These are phyloP conservation scores for Metschnikowia baotianmanensis DNA, from an alignment of 805 yeast species.

Conservation along the genomic window DNA sequence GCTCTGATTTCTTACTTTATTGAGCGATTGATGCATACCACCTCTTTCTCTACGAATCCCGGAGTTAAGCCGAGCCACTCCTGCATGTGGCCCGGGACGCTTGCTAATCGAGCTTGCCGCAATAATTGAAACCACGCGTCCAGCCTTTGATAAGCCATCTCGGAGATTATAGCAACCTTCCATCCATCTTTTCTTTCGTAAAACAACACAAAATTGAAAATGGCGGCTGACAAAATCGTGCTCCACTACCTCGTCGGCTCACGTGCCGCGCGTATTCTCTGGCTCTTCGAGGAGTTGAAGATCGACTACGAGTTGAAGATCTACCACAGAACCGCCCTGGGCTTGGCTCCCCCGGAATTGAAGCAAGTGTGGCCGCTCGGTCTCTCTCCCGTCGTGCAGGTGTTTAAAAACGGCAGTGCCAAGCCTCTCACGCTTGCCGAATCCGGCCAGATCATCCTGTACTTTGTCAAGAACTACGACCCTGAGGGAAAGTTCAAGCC, in stretches of 20 bases:
- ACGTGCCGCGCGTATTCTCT: conserved; percentile 37
- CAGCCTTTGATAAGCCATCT: too few species aligned
- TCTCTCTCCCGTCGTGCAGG: conserved; percentile 30
- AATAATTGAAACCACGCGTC: too few species aligned
- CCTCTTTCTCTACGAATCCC: too few species aligned
- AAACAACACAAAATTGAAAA: background rate
- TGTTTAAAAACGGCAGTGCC: conserved; percentile 12
- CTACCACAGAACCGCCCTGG: conserved; percentile 25
- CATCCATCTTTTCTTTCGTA: too few species aligned
- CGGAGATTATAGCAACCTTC: too few species aligned
- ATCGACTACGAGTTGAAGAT: conserved; percentile 33
- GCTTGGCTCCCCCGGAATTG: conserved; percentile 36
- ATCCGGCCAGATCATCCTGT: conserved; percentile 56
- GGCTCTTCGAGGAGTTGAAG: conserved; percentile 37
- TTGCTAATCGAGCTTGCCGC: too few species aligned
- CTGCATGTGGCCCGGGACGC: too few species aligned
- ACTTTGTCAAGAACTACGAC: conserved; percentile 52
- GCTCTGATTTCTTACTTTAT: too few species aligned
- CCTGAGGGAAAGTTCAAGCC: conserved; percentile 37
- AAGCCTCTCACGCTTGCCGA: conserved; percentile 45
- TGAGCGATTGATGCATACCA: too few species aligned
- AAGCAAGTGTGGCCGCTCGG: conserved; percentile 36
- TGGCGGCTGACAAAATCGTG: conserved; percentile 21
- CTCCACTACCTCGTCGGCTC: conserved; percentile 32
- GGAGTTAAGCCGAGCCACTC: too few species aligned